These are phyloP conservation scores for Gossypium lobatum DNA, from an alignment of 441 rosid genomes.

Conservation along the genomic window DNA sequence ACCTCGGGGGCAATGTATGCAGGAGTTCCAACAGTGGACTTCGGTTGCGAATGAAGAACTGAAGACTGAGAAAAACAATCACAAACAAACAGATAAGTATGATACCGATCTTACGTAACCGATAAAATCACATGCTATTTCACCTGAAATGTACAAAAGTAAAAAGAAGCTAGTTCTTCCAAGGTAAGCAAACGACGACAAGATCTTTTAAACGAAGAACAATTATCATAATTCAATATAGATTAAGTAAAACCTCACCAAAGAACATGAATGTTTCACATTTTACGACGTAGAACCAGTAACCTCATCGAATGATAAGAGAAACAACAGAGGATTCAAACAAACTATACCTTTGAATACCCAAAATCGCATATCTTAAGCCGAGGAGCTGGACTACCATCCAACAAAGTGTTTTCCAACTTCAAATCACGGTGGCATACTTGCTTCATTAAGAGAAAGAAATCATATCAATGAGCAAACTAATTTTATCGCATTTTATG, in stretches of 20 bases:
- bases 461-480: conserved; percentile 20
- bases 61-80: conserved; percentile 36
- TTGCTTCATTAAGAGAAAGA: conserved; percentile 34
- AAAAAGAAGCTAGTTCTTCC: not conserved
- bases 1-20: conserved; percentile 74
- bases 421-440: conserved; percentile 68
- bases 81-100: not conserved
- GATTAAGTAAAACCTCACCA: not conserved
- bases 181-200: not conserved
- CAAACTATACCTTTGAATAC: conserved; percentile 46
- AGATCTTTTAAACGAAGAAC: not conserved
- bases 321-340: not conserved
- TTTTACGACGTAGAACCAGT: not conserved
- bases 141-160: not conserved
- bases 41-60: conserved; percentile 64
- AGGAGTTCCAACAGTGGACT: conserved; percentile 75
- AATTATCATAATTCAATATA: not conserved
- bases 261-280: not conserved
- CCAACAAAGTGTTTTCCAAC: conserved; percentile 60
- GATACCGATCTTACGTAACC: not conserved
- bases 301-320: not conserved
- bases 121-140: not conserved
- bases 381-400: conserved; percentile 69
- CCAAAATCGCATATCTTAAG: conserved; percentile 71
- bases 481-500: not conserved